phyloP scores from a whole-genome alignment of 2,329 filamentous ascomycete genomes.

The Pezicula radicicola region DNA sequence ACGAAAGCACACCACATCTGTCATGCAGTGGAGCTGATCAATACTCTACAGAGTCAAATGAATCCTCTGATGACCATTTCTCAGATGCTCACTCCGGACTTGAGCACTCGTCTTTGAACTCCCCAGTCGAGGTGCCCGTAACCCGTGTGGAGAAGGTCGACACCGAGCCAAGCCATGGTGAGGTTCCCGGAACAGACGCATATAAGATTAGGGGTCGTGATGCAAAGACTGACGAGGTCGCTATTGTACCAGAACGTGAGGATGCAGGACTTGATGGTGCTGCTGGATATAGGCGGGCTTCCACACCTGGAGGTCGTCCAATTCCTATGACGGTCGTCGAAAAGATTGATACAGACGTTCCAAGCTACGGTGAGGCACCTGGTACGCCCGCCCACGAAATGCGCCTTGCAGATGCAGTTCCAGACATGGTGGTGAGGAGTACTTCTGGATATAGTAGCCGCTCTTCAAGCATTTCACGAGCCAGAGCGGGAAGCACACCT shows the following conservation, averaged over 20 bases:
- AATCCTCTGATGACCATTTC: constrained; percentile 64
- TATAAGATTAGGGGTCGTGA: constrained; percentile 54
- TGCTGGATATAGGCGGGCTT: constrained; percentile 3
- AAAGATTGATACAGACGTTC: constrained; percentile 49
- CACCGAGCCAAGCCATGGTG: constrained; percentile 55
- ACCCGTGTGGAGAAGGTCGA: constrained; percentile 58
- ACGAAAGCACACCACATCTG: neutral
- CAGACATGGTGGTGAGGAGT: constrained; percentile 55
- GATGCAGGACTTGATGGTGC: neutral
- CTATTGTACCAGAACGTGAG: constrained; percentile 25
- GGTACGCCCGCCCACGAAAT: constrained; percentile 55
- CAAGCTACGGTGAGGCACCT: constrained; percentile 58
- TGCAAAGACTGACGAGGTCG: constrained; percentile 59
- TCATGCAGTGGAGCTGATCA: constrained; percentile 7
- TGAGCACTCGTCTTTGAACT: constrained; percentile 38
- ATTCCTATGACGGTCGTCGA: constrained; percentile 57
- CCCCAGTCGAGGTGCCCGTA: constrained; percentile 48
- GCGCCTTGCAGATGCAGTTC: constrained; percentile 54
- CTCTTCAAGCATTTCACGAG: constrained; percentile 15
- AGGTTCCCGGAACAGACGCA: constrained; percentile 59
- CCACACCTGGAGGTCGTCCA: constrained; percentile 32
- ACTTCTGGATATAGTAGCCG: constrained; percentile 19
- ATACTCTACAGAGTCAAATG: constrained; percentile 46
- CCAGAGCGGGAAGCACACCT: constrained; percentile 25
- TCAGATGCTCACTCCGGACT: constrained; percentile 59